Evolutionary conservation across 768 basidiomycete genomes (phyloP).

Genomic region (Auriscalpium orientale): DNA sequence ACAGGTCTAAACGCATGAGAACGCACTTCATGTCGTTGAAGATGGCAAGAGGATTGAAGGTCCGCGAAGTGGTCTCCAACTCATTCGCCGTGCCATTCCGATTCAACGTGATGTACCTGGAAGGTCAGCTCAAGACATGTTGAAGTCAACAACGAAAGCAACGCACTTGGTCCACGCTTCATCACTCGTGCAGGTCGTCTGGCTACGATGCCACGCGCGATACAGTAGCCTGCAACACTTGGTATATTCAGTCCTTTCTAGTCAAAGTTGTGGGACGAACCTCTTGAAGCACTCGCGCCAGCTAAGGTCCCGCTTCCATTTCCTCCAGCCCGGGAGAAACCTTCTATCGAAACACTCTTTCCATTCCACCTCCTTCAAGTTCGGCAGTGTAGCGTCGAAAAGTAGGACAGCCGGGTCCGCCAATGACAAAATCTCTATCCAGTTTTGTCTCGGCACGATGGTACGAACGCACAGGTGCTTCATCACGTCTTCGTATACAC

Average conservation of each 20-base stretch:
- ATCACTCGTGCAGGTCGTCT: slow-evolving; percentile 63
- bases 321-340: slow-evolving; percentile 72
- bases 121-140: neutral
- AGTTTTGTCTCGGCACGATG: slow-evolving; percentile 69
- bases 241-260: slow-evolving; percentile 6
- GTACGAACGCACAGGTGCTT: slow-evolving; percentile 54
- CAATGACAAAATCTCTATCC: slow-evolving; percentile 66
- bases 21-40: slow-evolving; percentile 73
- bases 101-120: slow-evolving; percentile 67
- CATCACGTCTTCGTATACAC: slow-evolving; percentile 42
- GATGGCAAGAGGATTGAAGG: slow-evolving; percentile 56
- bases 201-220: slow-evolving; percentile 62
- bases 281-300: slow-evolving; percentile 66
- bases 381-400: slow-evolving; percentile 61
- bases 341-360: slow-evolving; percentile 64
- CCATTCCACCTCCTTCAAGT: slow-evolving; percentile 61
- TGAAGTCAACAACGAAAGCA: neutral
- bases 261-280: slow-evolving; percentile 31
- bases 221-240: slow-evolving; percentile 41
- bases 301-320: slow-evolving; percentile 51
- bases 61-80: slow-evolving; percentile 58
- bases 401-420: slow-evolving; percentile 58
- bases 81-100: slow-evolving; percentile 71
- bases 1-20: neutral
- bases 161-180: slow-evolving; percentile 79